These are phyloP conservation scores for Volvariella volvacea DNA, from an alignment of 1,284 basidiomycete genomes.

Conservation along the genomic window DNA sequence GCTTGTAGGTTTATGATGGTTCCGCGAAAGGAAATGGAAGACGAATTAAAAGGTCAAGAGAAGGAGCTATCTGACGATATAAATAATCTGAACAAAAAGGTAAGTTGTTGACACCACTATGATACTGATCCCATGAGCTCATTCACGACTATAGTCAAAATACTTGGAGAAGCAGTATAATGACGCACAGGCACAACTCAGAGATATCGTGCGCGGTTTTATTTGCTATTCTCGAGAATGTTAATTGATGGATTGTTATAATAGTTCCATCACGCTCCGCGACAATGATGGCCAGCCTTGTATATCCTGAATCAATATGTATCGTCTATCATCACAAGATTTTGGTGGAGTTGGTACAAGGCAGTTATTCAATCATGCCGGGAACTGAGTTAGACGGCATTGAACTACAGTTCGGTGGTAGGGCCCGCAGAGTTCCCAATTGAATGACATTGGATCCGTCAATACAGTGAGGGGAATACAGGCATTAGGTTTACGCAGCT, in stretches of 20 bases:
- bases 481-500: too few species aligned
- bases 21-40: constrained; percentile 75
- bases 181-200: constrained; percentile 79
- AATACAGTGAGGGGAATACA: too few species aligned
- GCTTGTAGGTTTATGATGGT: constrained; percentile 78
- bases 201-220: constrained; percentile 75
- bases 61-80: constrained; percentile 81
- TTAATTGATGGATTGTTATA: too few species aligned
- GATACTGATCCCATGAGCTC: neutral
- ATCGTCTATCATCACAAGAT: too few species aligned
- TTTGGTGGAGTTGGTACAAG: too few species aligned
- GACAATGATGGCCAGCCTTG: constrained; percentile 22
- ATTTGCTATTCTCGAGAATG: neutral
- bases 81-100: constrained; percentile 74
- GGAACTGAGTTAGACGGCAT: too few species aligned
- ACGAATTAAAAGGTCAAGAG: constrained; percentile 66
- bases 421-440: too few species aligned
- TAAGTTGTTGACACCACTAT: constrained; percentile 16
- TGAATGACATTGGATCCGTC: too few species aligned
- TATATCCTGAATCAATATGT: too few species aligned
- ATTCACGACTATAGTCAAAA: constrained; percentile 50
- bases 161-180: constrained; percentile 89
- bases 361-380: too few species aligned
- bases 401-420: too few species aligned
- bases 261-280: constrained; percentile 58